phyloP scores from a whole-genome alignment of 176 grass and related monocot species.

The bread wheat (Triticum aestivum) region DNA sequence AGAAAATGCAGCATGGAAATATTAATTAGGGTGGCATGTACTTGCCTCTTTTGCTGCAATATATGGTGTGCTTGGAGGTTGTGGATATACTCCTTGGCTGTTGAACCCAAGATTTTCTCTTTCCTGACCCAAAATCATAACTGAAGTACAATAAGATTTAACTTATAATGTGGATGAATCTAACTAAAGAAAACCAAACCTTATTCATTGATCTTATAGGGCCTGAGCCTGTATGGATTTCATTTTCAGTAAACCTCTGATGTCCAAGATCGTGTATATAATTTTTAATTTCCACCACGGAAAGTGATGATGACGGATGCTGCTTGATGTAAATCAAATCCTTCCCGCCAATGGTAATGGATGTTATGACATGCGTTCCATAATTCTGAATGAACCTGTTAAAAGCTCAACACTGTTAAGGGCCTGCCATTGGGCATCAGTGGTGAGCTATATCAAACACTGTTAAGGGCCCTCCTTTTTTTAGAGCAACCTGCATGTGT shows the following conservation, averaged over 20 bases:
- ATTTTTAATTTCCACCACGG: conserved; percentile 52
- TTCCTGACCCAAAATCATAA: conserved; percentile 40
- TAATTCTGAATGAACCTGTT: conserved; percentile 78
- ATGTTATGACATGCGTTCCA: conserved; percentile 65
- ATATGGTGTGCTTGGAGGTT: conserved; percentile 53
- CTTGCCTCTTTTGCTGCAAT: conserved; percentile 68
- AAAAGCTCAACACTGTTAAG: conserved; percentile 20
- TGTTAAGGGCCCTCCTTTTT: conserved; percentile 2
- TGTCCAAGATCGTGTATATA: conserved; percentile 59
- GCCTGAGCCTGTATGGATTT: conserved; percentile 38
- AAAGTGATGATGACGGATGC: conserved; percentile 52
- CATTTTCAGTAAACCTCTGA: conserved; percentile 59
- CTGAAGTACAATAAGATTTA: conserved; percentile 22
- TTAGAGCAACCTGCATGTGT: neutral
- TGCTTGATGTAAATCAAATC: conserved; percentile 68
- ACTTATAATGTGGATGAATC: conserved; percentile 6
- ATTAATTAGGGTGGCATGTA: neutral
- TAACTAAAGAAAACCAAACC: conserved; percentile 33
- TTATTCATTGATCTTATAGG: conserved; percentile 55
- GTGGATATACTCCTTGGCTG: conserved; percentile 63
- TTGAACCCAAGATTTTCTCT: conserved; percentile 47
- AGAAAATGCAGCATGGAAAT: neutral
- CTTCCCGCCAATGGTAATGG: conserved; percentile 65
- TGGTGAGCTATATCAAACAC: neutral
- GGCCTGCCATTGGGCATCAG: neutral